phyloP scores from a whole-genome alignment of 2,329 filamentous ascomycete species.

The Venturia aucupariae region DNA sequence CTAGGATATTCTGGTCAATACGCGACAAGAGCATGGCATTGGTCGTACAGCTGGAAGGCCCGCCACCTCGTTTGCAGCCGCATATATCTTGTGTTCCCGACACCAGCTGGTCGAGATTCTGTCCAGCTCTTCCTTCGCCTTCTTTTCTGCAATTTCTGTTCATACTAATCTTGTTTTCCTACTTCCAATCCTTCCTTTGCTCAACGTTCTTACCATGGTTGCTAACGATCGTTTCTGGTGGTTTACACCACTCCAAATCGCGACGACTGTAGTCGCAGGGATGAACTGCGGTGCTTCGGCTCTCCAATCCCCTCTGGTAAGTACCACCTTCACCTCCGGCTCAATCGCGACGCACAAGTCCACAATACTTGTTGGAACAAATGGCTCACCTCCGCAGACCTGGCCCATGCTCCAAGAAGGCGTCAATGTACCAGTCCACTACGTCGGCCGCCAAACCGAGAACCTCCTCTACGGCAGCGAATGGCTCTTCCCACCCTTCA shows the following conservation, averaged over 20 bases:
- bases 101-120: background rate
- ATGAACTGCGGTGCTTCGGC: constrained; percentile 4
- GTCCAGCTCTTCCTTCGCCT: background rate
- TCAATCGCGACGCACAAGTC: background rate
- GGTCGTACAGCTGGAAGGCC: background rate
- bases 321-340: background rate
- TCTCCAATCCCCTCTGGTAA: background rate
- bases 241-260: constrained; percentile 1
- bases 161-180: background rate
- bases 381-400: background rate
- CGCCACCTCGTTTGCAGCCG: background rate
- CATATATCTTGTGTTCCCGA: background rate
- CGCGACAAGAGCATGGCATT: background rate
- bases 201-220: background rate
- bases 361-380: background rate
- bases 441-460: background rate
- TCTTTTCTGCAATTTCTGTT: background rate
- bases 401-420: constrained; percentile 6
- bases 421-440: background rate
- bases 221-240: constrained; percentile 4
- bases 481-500: constrained; percentile 4
- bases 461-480: background rate
- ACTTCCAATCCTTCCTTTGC: background rate
- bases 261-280: constrained; percentile 1
- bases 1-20: background rate